These are phyloP conservation scores for Aspergillus bridgeri DNA, from an alignment of 495 filamentous ascomycete species.

Conservation along the genomic window DNA sequence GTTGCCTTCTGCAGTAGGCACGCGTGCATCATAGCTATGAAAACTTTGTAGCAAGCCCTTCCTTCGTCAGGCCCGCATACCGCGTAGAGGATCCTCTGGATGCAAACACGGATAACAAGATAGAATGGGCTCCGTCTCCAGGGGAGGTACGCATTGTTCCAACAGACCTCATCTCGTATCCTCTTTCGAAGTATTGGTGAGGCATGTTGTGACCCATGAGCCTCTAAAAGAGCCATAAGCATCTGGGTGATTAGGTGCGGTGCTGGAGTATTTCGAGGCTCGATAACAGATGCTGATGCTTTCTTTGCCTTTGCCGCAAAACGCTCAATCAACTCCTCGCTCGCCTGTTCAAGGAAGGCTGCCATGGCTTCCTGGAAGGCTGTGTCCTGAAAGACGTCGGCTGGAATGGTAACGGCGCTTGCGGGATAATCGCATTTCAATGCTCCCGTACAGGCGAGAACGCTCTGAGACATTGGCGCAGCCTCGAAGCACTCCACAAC, in stretches of 20 bases:
- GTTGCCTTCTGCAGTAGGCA: constrained; percentile 37
- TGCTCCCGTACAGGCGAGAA: constrained; percentile 36
- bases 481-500: constrained; percentile 56
- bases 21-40: constrained; percentile 44
- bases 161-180: constrained; percentile 53
- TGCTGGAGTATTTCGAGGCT: constrained; percentile 51
- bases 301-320: constrained; percentile 50
- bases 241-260: constrained; percentile 51
- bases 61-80: constrained; percentile 42
- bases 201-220: constrained; percentile 33
- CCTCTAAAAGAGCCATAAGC: constrained; percentile 53
- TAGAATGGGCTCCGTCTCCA: constrained; percentile 56
- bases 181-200: constrained; percentile 45
- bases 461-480: constrained; percentile 42
- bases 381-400: constrained; percentile 27
- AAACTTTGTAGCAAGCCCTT: constrained; percentile 51
- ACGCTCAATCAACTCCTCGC: constrained; percentile 48
- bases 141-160: constrained; percentile 37
- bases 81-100: constrained; percentile 43
- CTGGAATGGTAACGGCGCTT: constrained; percentile 33
- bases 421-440: constrained; percentile 46
- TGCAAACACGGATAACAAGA: constrained; percentile 54
- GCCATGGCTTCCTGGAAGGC: constrained; percentile 48
- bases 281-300: constrained; percentile 37
- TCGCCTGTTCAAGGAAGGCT: constrained; percentile 55